Percentiles rank a stretch among this genome's conserved stretches.
phyloP scores from a whole-genome alignment of 768 basidiomycete species.

The Obba rivulosa region DNA sequence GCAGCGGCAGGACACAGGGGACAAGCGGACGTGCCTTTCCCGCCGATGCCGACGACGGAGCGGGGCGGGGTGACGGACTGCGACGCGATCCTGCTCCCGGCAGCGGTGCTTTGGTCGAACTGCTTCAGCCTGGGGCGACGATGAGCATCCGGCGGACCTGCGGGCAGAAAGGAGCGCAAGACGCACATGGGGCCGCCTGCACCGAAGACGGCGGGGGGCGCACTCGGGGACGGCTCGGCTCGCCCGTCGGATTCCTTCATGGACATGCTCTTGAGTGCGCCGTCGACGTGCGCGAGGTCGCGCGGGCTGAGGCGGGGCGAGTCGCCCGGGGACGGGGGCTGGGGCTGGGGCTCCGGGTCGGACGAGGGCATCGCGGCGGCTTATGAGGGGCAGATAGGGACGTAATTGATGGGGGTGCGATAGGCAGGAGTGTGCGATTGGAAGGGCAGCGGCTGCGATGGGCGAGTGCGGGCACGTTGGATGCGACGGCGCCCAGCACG shows the following conservation, averaged over 20 bases:
- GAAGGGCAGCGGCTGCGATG: not conserved
- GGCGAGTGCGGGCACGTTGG: not conserved
- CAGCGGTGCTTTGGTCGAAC: slow-evolving; percentile 65
- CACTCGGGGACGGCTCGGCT: slow-evolving; percentile 12
- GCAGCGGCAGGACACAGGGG: not conserved
- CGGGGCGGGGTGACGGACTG: slow-evolving; percentile 73
- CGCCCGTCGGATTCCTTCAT: slow-evolving; percentile 18
- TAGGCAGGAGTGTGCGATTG: not conserved
- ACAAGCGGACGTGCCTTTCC: slow-evolving; percentile 48
- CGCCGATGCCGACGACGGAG: slow-evolving; percentile 85
- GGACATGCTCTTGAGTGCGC: slow-evolving; percentile 45
- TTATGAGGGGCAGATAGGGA: not conserved
- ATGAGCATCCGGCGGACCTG: not conserved
- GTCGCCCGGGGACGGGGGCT: not conserved
- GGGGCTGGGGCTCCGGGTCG: slow-evolving; percentile 11
- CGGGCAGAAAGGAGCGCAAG: not conserved
- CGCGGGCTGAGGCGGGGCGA: slow-evolving; percentile 29
- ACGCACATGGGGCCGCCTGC: slow-evolving; percentile 74
- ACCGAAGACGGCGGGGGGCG: slow-evolving; percentile 53
- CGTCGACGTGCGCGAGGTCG: slow-evolving; percentile 46
- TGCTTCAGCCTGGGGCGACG: slow-evolving; percentile 73
- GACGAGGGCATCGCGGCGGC: slow-evolving; percentile 13
- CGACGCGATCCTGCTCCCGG: slow-evolving; percentile 65
- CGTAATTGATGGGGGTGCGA: not conserved
- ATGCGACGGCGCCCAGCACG: not conserved